Conservation (phyloP, 768 basidiomycete genomes). For the Lactarius sp. region DNA sequence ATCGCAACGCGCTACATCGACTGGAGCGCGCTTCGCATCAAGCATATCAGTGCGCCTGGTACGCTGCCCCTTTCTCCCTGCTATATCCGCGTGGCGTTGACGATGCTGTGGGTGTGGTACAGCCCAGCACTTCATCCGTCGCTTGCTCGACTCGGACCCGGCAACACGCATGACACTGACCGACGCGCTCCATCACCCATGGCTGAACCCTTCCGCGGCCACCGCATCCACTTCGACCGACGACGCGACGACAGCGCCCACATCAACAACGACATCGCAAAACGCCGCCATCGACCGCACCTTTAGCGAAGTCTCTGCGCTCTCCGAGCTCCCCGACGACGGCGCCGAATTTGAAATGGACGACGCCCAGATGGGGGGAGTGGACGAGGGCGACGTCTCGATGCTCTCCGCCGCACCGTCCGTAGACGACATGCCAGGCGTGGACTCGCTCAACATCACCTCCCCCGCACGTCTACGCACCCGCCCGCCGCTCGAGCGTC, state of each 20-base stretch:
- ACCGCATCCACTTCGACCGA: neutral
- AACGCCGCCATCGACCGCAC: neutral
- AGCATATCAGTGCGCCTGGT: slow-evolving; percentile 41
- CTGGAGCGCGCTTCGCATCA: slow-evolving; percentile 5
- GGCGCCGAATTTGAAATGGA: neutral
- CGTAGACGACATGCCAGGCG: slow-evolving; percentile 9
- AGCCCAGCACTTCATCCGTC: slow-evolving; percentile 64
- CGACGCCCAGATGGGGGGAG: neutral
- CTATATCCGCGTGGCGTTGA: neutral
- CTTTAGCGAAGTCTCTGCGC: slow-evolving; percentile 15
- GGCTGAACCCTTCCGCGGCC: slow-evolving; percentile 45
- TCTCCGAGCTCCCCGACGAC: slow-evolving; percentile 10
- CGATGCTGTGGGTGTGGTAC: slow-evolving; percentile 14
- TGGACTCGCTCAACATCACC: slow-evolving; percentile 8
- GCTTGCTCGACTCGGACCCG: slow-evolving; percentile 64
- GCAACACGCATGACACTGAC: slow-evolving; percentile 62
- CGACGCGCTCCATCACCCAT: slow-evolving; percentile 66
- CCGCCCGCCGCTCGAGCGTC: slow-evolving; percentile 20
- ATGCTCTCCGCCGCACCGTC: slow-evolving; percentile 21
- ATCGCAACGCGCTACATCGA: slow-evolving; percentile 20
- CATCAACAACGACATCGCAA: neutral
- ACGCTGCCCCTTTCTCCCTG: slow-evolving; percentile 24
- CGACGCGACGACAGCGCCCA: neutral
- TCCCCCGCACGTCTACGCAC: neutral
- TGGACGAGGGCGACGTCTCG: slow-evolving; percentile 10